phyloP scores from a whole-genome alignment of 1,284 basidiomycete genomes.

The Jaminaea rosea region DNA sequence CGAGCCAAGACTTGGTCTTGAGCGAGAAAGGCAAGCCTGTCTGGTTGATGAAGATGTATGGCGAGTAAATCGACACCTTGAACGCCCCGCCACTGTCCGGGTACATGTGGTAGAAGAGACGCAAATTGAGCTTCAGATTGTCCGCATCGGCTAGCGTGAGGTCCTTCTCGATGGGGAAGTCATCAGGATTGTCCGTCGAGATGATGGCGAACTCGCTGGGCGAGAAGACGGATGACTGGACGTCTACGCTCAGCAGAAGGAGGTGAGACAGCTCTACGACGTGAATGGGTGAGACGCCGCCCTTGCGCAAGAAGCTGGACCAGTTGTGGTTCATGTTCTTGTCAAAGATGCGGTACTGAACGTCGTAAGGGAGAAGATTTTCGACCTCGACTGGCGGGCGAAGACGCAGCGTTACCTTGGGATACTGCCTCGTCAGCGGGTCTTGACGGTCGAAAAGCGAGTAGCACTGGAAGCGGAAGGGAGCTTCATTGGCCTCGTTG shows the following conservation, averaged over 20 bases:
- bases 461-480: constrained; percentile 92
- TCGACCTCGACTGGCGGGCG: constrained; percentile 95
- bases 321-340: constrained; percentile 77
- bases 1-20: constrained; percentile 65
- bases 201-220: constrained; percentile 98
- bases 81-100: constrained; percentile 93
- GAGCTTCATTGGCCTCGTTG: constrained; percentile 68
- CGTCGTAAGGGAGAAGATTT: constrained; percentile 88
- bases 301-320: constrained; percentile 81
- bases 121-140: constrained; percentile 71
- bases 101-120: constrained; percentile 68
- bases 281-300: constrained; percentile 92
- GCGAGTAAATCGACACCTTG: constrained; percentile 91
- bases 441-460: constrained; percentile 70
- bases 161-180: constrained; percentile 71
- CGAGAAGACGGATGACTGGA: constrained; percentile 73
- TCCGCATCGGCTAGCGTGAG: constrained; percentile 66
- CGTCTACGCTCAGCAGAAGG: constrained; percentile 77
- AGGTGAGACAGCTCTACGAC: constrained; percentile 91
- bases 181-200: constrained; percentile 83
- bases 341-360: constrained; percentile 90
- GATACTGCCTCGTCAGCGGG: constrained; percentile 55
- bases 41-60: constrained; percentile 89
- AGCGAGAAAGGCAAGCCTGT: constrained; percentile 76
- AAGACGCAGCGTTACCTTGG: constrained; percentile 72